Evolutionary conservation across 2,329 filamentous ascomycete genomes (phyloP), one percentile per base, ranked within the genome.

Genomic region (Penicillium sclerotiorum): DNA sequence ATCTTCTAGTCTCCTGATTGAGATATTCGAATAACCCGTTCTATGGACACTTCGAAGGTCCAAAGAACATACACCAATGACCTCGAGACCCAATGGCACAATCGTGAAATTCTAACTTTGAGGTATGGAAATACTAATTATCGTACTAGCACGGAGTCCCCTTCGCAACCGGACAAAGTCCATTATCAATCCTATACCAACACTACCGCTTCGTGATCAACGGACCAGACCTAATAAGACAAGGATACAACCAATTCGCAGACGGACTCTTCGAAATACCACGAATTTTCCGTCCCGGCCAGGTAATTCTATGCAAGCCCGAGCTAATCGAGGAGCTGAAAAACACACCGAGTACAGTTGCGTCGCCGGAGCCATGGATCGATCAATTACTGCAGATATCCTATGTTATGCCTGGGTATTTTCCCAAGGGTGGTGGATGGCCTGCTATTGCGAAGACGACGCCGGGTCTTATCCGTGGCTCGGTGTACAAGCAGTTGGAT

Each of bases 381-480:
- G 58, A 61, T 21, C 55, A 61, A 47, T 45, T 61, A n/a, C 49
- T 58, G 3, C 57, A 62, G 15, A 55, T 60, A 25, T 75, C 80
- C 1, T 47, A 61, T 4, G 79, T 80, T 54, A 65, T 61, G 58
- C 53, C 58, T 21, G 57, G 58, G 0, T 61, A 59, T 30, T 61
- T 61, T 13, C 58, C 50, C 4, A 43, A 43, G 8, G 57, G 23
- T 1, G 48, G 44, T 20, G 57, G 57, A 17, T 61, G 58, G 58
- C 58, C 58, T n/a, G 50, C 54, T n/a, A 57, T 61, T 32, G 58
- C 57, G 12, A 61, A 60, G 33, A 60, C 55, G 7, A 61, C 57
- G 9, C 55, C 58, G 1, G 58, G 58, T 9, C 8, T 61, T 18
- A 60, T 61, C 32, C 55, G 58, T 2, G 55, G 46, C n/a, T 59